phyloP scores from a whole-genome alignment of 2,329 filamentous ascomycete species.

The Whalleya microplaca region DNA sequence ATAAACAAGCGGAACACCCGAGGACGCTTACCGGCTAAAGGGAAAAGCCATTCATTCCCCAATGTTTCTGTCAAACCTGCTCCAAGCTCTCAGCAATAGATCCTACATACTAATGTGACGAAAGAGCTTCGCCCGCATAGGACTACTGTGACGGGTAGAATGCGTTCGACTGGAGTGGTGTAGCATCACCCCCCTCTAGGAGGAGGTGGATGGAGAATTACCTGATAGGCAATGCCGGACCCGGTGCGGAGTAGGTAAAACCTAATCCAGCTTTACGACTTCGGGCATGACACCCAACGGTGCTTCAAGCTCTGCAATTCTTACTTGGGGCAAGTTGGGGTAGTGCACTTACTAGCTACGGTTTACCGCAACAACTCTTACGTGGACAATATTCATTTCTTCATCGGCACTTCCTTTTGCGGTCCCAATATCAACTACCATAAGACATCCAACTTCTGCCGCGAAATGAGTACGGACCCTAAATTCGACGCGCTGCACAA shows the following conservation, averaged over 20 bases:
- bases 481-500: slow-evolving; percentile 47
- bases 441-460: not conserved
- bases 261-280: not conserved
- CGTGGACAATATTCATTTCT: no score
- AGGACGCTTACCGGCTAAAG: not conserved
- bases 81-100: not conserved
- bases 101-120: not conserved
- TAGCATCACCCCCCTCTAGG: no score
- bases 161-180: not conserved
- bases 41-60: not conserved
- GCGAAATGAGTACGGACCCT: slow-evolving; percentile 29
- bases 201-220: no score
- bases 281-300: not conserved
- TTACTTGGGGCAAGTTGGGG: not conserved
- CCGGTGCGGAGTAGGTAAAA: not conserved
- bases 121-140: not conserved
- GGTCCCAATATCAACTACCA: not conserved
- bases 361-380: no score
- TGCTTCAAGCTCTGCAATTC: not conserved
- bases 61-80: not conserved
- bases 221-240: not conserved
- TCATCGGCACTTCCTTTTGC: no score
- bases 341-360: not conserved
- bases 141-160: not conserved
- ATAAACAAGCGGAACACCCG: not conserved